Base-by-base conservation (phyloP, 2,329 filamentous ascomycete species). In the Fusarium dlaminii region DNA sequence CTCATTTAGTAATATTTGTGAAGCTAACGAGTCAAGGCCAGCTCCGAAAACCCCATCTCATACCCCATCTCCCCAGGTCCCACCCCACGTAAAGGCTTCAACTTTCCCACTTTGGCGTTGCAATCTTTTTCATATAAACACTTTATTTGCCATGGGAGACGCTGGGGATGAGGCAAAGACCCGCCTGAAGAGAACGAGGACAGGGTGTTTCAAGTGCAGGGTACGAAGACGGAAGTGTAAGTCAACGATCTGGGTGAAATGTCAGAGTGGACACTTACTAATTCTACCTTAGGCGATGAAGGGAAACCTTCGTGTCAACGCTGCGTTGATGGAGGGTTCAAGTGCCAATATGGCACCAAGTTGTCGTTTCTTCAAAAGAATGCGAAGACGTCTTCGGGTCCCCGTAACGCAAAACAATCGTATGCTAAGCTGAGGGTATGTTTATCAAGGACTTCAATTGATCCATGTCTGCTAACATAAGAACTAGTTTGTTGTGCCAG, bases 321-420 rank as follows among this genome's bases (percentile, higher is more conserved):
- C 70, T 89, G 87, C 66, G 76, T 83, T 22, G 80, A 82, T 3
- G 84, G 86, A 39, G 82, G 83, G 14, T 83, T 87, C 36, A 81
- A 85, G 46, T 89, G 87, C 76, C 82, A 83, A 40, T 88, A 88
- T 73, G 85, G 85, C 17, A 81, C 84, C 7, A 80, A 83, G 24
- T 79, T 88, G 45, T 86, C 84, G 0, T 88, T 88, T 71, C 75
- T 87, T 6, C 81, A 83, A 13, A 87, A 87, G 75, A 88, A 88
- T 71, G 83, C 83, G 10, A 82, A 83, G 51, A 87, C 86, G 0
- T 79, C 83, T 4, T 75, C 49, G 12, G 54, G 70, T 22, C 40
- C 72, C 30, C 65, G 63, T n/a, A 45, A 57, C 24, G 51, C 73
- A 29, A 74, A 76, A 61, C 70, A 68, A 43, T 68, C 63, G 7